Evolutionary conservation across 2,329 filamentous ascomycete species (phyloP).

Genomic region (Claviceps africana): DNA sequence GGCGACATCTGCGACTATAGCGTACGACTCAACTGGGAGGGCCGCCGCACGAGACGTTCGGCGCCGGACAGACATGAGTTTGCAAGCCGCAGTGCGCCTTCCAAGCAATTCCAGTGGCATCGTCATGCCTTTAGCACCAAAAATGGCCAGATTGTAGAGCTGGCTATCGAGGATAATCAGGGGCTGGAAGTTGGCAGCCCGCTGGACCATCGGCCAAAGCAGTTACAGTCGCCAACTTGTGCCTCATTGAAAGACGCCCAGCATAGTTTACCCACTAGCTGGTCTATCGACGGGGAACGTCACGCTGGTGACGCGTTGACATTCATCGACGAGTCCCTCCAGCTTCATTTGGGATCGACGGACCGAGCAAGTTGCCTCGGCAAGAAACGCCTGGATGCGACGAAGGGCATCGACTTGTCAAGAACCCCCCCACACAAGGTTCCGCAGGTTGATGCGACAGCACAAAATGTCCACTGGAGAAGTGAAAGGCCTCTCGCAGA

Average conservation of each 20-base stretch:
- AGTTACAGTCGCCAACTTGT: not conserved
- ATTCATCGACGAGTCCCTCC: slow-evolving; percentile 4
- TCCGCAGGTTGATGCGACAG: not conserved
- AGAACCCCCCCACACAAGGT: not conserved
- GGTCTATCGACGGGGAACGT: not conserved
- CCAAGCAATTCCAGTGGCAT: not conserved
- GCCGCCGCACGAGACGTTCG: slow-evolving; percentile 28
- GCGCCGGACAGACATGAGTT: not conserved
- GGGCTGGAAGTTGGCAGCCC: not conserved
- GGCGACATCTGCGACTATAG: slow-evolving; percentile 68
- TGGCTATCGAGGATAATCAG: not conserved
- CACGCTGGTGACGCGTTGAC: not conserved
- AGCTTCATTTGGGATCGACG: not conserved
- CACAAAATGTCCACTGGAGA: not conserved
- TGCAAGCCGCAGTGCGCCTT: not conserved
- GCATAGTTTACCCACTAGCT: not conserved
- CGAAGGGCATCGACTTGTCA: not conserved
- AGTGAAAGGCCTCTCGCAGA: not conserved
- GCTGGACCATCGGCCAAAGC: not conserved
- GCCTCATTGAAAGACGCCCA: not conserved
- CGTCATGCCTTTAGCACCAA: not conserved
- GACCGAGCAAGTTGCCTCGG: not conserved
- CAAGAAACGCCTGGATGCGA: not conserved
- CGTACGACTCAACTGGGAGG: slow-evolving; percentile 70
- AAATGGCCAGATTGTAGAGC: not conserved